These are phyloP conservation scores for Penicillium hesseltinei DNA, from an alignment of 2,329 filamentous ascomycete genomes.

Conservation along the genomic window DNA sequence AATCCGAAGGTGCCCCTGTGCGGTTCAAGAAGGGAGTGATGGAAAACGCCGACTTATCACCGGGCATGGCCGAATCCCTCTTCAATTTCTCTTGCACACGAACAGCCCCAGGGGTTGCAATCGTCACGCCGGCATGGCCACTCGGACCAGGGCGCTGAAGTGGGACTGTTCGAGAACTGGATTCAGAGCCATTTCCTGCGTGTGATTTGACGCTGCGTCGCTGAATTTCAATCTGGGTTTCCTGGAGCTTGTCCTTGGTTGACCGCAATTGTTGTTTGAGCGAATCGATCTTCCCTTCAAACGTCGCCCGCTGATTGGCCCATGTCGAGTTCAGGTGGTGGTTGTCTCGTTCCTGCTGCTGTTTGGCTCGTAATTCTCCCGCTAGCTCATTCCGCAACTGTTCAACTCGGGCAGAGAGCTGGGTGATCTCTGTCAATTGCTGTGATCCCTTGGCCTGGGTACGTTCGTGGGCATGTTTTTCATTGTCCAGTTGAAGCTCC, in stretches of 20 bases:
- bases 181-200: slow-evolving; percentile 29
- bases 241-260: slow-evolving; percentile 71
- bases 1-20: slow-evolving; percentile 55
- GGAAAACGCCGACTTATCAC: slow-evolving; percentile 88
- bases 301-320: slow-evolving; percentile 60
- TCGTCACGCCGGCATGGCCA: slow-evolving; percentile 45
- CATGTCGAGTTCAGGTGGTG: slow-evolving; percentile 60
- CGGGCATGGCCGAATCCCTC: slow-evolving; percentile 60
- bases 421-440: slow-evolving; percentile 41
- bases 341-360: slow-evolving; percentile 48
- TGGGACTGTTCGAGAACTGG: slow-evolving; percentile 44
- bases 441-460: slow-evolving; percentile 44
- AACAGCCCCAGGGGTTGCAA: slow-evolving; percentile 53
- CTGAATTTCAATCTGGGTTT: slow-evolving; percentile 54
- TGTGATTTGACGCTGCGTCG: slow-evolving; percentile 37
- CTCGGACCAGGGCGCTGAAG: slow-evolving; percentile 21
- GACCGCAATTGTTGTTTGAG: slow-evolving; percentile 68
- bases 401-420: slow-evolving; percentile 45
- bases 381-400: slow-evolving; percentile 51
- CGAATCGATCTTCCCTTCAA: slow-evolving; percentile 69
- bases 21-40: slow-evolving; percentile 91
- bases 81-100: slow-evolving; percentile 56
- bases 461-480: slow-evolving; percentile 67
- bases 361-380: slow-evolving; percentile 51
- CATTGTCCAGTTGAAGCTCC: slow-evolving; percentile 79